Percentiles rank a stretch among this genome's conserved stretches.
Conservation (phyloP, 352 stramenopile genomes). For the Pythium sp. region DNA sequence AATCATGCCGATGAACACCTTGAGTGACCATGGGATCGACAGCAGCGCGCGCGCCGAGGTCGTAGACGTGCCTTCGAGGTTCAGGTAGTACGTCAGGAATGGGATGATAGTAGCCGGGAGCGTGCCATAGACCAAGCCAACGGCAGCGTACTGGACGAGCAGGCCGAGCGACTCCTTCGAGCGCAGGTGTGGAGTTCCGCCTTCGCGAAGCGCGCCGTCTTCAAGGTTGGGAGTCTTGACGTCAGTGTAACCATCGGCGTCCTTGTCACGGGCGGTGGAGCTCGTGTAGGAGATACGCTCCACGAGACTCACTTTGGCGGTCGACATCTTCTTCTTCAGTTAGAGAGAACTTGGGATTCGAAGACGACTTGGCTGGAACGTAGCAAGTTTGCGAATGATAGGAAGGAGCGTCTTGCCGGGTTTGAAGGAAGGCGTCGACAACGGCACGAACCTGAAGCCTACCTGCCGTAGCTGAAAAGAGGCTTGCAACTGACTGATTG, state of each 20-base stretch:
- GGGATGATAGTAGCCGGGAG: not conserved
- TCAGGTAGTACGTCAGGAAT: not conserved
- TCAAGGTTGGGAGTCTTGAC: not conserved
- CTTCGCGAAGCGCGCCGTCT: not conserved
- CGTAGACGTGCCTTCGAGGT: not conserved
- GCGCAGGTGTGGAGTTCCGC: not conserved
- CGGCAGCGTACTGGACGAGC: not conserved
- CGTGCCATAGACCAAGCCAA: not conserved
- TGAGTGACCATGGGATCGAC: not conserved
- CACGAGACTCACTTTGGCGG: not conserved
- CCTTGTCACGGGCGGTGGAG: not conserved
- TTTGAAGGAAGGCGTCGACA: not conserved
- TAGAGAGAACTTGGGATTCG: not conserved
- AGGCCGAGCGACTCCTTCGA: not conserved
- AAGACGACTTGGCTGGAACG: not conserved
- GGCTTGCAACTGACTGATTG: not conserved
- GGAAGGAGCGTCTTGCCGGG: not conserved
- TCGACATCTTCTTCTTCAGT: not conserved
- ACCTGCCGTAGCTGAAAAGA: too few species aligned
- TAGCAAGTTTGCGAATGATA: not conserved
- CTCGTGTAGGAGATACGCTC: not conserved
- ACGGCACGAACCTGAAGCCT: too few species aligned
- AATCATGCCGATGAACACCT: constrained; percentile 24
- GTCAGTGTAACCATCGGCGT: not conserved
- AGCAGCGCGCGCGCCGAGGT: not conserved